Evolutionary conservation across 2,329 filamentous ascomycete species (phyloP).

Genomic region (Calonectria fujianensis): DNA sequence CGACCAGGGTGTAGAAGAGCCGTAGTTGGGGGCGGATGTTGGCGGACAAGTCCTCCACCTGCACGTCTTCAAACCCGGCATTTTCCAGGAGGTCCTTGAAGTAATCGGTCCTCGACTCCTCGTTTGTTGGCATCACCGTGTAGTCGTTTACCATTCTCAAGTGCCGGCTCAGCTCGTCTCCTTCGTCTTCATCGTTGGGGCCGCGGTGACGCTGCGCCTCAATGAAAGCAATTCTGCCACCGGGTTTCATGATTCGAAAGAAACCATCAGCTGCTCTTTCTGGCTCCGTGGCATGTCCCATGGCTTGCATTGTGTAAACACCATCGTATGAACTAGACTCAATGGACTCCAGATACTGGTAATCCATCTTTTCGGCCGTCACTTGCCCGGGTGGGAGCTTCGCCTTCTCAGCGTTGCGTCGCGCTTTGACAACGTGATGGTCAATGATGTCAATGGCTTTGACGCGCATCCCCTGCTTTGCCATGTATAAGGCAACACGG

Average conservation of each 20-base stretch:
- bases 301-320: constrained; percentile 74
- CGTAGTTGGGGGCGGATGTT: constrained; percentile 69
- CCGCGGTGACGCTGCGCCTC: constrained; percentile 66
- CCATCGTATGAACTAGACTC: constrained; percentile 66
- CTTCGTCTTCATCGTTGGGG: constrained; percentile 53
- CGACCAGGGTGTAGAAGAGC: constrained; percentile 67
- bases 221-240: constrained; percentile 66
- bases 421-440: constrained; percentile 67
- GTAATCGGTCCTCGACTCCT: constrained; percentile 60
- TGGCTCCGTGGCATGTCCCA: constrained; percentile 72
- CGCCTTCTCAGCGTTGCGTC: constrained; percentile 61
- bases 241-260: constrained; percentile 67
- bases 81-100: constrained; percentile 64
- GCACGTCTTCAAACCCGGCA: constrained; percentile 67
- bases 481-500: constrained; percentile 70
- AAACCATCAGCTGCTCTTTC: constrained; percentile 66
- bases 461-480: constrained; percentile 63
- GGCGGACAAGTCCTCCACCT: constrained; percentile 65
- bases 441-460: constrained; percentile 70
- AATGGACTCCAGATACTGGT: constrained; percentile 69
- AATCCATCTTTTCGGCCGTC: constrained; percentile 66
- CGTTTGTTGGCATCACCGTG: constrained; percentile 68
- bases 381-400: constrained; percentile 60
- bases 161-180: constrained; percentile 46
- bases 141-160: constrained; percentile 63